phyloP scores from a whole-genome alignment of 2,329 filamentous ascomycete species.

The Paecilomyces sp. region DNA sequence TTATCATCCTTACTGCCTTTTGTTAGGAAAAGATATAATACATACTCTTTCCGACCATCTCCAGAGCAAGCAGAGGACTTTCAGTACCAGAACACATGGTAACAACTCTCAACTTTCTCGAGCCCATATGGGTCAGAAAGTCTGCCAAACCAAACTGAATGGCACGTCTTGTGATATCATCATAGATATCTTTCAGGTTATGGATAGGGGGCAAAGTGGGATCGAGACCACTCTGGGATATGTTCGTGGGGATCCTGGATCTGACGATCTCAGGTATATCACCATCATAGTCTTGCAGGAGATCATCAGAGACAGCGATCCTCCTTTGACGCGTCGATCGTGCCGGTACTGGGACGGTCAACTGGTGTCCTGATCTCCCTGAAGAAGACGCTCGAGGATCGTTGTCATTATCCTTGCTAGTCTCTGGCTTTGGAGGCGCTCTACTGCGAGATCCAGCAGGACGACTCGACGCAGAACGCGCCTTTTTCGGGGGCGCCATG shows the following conservation, averaged over 20 bases:
- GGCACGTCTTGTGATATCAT: constrained; percentile 38
- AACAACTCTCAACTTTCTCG: constrained; percentile 47
- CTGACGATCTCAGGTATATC: not conserved
- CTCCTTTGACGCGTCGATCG: not conserved
- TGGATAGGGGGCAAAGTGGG: constrained; percentile 38
- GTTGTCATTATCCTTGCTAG: not conserved
- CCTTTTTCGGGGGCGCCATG: not conserved
- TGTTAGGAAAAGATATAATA: not conserved
- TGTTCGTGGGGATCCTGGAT: not conserved
- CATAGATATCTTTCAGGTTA: constrained; percentile 44
- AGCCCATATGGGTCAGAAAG: constrained; percentile 26
- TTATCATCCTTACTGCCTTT: not conserved
- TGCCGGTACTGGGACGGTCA: not conserved
- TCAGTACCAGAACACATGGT: constrained; percentile 78
- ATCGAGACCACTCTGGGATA: constrained; percentile 17
- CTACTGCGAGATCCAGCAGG: not conserved
- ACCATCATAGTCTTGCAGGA: not conserved
- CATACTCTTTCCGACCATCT: constrained; percentile 47
- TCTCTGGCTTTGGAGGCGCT: not conserved
- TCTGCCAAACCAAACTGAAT: constrained; percentile 24
- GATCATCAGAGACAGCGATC: not conserved
- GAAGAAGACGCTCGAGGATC: not conserved
- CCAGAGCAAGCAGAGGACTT: constrained; percentile 60
- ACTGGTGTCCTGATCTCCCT: not conserved
- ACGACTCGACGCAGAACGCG: not conserved